A percentile compares a stretch with the other conserved stretches of the same genome.
These are phyloP conservation scores for Leccinum obscurum DNA, from an alignment of 768 basidiomycete genomes.

Conservation along the genomic window DNA sequence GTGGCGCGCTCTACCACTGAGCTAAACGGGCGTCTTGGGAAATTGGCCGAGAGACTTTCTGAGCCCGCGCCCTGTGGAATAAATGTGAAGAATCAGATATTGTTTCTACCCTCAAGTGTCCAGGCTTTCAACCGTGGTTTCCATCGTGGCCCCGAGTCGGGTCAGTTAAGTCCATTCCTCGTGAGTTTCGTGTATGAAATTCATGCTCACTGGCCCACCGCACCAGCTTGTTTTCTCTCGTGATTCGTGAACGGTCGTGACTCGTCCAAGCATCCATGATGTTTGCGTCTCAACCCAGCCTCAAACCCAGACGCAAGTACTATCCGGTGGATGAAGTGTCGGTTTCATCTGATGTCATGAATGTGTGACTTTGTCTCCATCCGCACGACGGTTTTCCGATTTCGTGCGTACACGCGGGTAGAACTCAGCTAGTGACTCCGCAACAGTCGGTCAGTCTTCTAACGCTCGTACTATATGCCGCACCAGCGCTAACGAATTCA, in stretches of 20 bases:
- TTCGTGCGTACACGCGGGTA: too few species aligned
- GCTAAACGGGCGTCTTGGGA: slow-evolving; percentile 6
- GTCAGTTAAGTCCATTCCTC: background rate
- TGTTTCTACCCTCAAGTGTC: background rate
- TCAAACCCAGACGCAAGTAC: background rate
- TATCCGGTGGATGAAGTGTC: background rate
- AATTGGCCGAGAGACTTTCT: background rate
- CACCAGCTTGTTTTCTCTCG: background rate
- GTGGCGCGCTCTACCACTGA: slow-evolving; percentile 5
- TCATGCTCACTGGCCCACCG: background rate
- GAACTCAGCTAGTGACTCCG: background rate
- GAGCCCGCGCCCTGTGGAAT: background rate
- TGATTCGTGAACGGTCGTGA: background rate
- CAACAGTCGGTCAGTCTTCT: background rate
- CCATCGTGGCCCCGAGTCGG: background rate
- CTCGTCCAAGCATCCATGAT: background rate
- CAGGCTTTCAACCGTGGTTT: background rate
- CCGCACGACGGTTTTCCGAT: too few species aligned
- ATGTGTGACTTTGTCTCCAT: too few species aligned
- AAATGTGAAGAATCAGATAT: too few species aligned
- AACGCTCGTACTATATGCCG: too few species aligned
- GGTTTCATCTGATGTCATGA: background rate
- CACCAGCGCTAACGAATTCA: too few species aligned
- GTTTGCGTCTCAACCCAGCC: background rate
- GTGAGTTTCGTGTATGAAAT: background rate